These are phyloP conservation scores for Fusarium ambrosium DNA, from an alignment of 2,329 filamentous ascomycete species.

Conservation along the genomic window DNA sequence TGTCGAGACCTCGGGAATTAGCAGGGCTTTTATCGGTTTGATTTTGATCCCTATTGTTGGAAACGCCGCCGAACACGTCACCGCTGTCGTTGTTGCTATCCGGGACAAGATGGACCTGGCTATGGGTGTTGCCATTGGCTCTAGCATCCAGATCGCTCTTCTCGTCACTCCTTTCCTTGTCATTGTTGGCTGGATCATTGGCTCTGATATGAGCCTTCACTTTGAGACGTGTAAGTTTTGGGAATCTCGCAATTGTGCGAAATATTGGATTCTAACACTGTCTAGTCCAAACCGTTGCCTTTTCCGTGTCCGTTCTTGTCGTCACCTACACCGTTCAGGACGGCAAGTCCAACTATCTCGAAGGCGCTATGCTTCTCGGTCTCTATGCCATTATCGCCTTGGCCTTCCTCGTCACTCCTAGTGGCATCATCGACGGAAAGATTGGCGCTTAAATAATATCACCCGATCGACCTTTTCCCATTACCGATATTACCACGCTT, in stretches of 20 bases:
- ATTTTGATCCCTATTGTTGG: conserved; percentile 85
- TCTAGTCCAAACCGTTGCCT: conserved; percentile 79
- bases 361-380: conserved; percentile 76
- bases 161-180: conserved; percentile 86
- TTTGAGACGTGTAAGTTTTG: conserved; percentile 72
- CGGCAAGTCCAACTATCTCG: conserved; percentile 86
- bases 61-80: conserved; percentile 86
- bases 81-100: conserved; percentile 81
- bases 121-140: conserved; percentile 85
- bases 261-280: conserved; percentile 26
- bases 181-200: conserved; percentile 83
- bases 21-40: conserved; percentile 84
- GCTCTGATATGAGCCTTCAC: conserved; percentile 79
- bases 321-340: conserved; percentile 84
- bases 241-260: neutral
- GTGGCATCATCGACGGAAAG: conserved; percentile 59
- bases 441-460: conserved; percentile 8
- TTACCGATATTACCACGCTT: neutral
- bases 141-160: conserved; percentile 85
- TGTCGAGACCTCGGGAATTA: conserved; percentile 77
- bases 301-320: conserved; percentile 81
- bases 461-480: neutral
- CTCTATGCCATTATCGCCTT: conserved; percentile 72
- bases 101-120: conserved; percentile 82
- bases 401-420: conserved; percentile 70